Percentiles rank a stretch among this genome's conserved stretches.
These are phyloP conservation scores for Conticribra weissflogii DNA, from an alignment of 108 stramenopile genomes.

Conservation along the genomic window DNA sequence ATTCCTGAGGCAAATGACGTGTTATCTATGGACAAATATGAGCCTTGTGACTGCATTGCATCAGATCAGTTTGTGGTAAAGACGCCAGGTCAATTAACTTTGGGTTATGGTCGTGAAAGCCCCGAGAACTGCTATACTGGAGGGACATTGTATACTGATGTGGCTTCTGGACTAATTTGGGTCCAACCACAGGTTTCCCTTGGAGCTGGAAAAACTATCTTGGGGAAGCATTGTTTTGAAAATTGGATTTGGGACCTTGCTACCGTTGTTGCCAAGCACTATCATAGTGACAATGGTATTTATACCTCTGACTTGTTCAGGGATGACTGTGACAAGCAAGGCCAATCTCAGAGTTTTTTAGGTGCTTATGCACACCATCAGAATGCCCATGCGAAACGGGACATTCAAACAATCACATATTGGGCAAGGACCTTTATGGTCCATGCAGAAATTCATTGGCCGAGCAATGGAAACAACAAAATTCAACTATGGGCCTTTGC, in stretches of 20 bases:
- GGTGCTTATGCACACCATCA: conserved; percentile 65
- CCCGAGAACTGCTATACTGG: not conserved
- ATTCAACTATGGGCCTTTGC: conserved; percentile 9
- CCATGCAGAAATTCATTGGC: conserved; percentile 16
- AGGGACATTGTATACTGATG: not conserved
- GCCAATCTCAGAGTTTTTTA: conserved; percentile 29
- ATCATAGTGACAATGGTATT: conserved; percentile 38
- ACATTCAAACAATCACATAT: conserved; percentile 14
- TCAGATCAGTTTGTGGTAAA: conserved; percentile 9
- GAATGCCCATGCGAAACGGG: conserved; percentile 30
- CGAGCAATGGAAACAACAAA: conserved; percentile 4
- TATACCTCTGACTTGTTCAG: conserved; percentile 23
- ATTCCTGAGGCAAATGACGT: not conserved
- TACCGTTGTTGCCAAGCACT: conserved; percentile 20
- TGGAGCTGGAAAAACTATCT: conserved; percentile 35
- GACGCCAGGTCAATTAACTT: not conserved
- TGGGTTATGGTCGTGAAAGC: not conserved
- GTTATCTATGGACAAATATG: not conserved
- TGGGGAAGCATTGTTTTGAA: conserved; percentile 45
- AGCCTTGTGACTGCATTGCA: conserved; percentile 1
- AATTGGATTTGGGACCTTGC: conserved; percentile 2
- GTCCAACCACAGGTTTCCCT: conserved; percentile 33
- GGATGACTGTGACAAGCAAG: not conserved
- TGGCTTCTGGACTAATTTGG: conserved; percentile 2
- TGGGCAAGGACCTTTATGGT: conserved; percentile 9